Conservation (phyloP, 306 rosid genomes). For the Myrica gale region DNA sequence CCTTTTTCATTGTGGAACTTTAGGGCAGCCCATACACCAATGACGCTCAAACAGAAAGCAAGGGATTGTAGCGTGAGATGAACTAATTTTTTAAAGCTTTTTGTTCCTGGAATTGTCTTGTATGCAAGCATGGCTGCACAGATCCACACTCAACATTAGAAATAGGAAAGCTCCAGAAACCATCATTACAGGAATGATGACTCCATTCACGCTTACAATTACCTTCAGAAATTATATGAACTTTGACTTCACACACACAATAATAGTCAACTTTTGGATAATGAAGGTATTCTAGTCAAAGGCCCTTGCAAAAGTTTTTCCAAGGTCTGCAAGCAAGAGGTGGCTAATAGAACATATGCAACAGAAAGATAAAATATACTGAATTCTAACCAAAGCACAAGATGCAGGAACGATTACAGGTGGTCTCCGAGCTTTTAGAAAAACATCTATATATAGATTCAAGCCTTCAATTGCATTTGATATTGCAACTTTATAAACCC, state of each 20-base stretch:
- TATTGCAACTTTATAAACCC: neutral
- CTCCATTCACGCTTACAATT: conserved; percentile 10
- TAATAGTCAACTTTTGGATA: neutral
- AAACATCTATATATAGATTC: neutral
- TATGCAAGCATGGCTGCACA: conserved; percentile 89
- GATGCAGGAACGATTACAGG: neutral
- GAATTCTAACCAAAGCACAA: neutral
- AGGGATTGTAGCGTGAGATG: conserved; percentile 70
- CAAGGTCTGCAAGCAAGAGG: neutral
- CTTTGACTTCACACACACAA: neutral
- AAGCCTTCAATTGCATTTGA: neutral
- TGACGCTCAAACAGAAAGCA: conserved; percentile 66
- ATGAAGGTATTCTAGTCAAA: neutral
- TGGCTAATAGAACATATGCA: neutral
- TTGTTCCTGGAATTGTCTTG: conserved; percentile 85
- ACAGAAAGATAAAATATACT: neutral
- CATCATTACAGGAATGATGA: neutral
- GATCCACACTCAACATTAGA: conserved; percentile 13
- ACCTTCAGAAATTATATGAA: neutral
- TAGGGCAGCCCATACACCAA: conserved; percentile 93
- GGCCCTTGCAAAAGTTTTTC: neutral
- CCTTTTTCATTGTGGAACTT: conserved; percentile 95
- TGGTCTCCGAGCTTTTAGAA: neutral
- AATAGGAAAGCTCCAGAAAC: conserved; percentile 1
- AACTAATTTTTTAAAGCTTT: conserved; percentile 60